A percentile compares a stretch with the other conserved stretches of the same genome.
Evolutionary conservation across 345 rosid genomes (phyloP).

Genomic region (Dovyalis caffra): DNA sequence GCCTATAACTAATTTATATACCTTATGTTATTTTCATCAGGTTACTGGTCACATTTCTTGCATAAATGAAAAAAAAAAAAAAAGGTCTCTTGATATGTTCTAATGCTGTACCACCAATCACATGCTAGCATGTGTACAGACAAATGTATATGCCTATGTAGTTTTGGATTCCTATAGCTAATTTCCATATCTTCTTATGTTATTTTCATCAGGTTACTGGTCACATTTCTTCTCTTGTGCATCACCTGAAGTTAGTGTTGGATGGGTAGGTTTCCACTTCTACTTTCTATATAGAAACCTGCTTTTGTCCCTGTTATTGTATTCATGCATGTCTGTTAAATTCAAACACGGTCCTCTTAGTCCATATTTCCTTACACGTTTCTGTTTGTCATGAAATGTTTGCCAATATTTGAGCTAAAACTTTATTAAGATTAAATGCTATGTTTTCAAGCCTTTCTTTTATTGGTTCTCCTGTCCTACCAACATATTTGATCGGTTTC

Average conservation of each 20-base stretch:
- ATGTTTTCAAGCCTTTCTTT: background rate
- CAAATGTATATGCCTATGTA: background rate
- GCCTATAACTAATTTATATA: too few species aligned
- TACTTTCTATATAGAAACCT: background rate
- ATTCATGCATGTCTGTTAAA: background rate
- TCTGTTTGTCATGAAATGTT: background rate
- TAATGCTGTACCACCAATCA: background rate
- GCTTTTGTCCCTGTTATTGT: background rate
- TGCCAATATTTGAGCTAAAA: too few species aligned
- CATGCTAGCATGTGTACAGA: background rate
- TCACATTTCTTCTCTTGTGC: conserved; percentile 91
- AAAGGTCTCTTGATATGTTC: background rate
- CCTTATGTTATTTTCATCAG: too few species aligned
- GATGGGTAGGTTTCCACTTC: conserved; percentile 76
- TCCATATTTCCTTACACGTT: background rate
- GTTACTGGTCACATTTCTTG: too few species aligned
- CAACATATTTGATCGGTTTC: background rate
- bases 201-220: conserved; percentile 76
- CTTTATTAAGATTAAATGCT: background rate
- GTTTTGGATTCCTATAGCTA: background rate
- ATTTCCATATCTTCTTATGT: background rate
- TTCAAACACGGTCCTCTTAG: background rate
- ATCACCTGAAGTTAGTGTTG: conserved; percentile 94
- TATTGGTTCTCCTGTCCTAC: background rate
- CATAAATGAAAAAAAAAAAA: background rate